A percentile compares a stretch with the other conserved stretches of the same genome.
Evolutionary conservation across 1,139 yeast genomes (phyloP).

Genomic region (Citeromyces siamensis): DNA sequence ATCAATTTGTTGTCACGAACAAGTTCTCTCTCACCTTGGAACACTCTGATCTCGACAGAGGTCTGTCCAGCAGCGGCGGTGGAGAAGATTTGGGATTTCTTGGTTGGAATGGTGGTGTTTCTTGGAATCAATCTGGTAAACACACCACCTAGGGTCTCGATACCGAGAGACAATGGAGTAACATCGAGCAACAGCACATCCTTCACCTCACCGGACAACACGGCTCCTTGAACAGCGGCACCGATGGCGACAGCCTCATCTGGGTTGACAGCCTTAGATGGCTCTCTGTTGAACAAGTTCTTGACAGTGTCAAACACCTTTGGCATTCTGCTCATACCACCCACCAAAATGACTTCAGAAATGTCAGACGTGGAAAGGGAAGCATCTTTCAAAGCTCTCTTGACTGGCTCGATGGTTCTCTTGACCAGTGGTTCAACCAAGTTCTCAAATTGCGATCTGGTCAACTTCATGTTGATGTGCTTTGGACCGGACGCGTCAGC

Average conservation of each 20-base stretch:
- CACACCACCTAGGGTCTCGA: slow-evolving; percentile 98
- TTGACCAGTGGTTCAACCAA: slow-evolving; percentile 86
- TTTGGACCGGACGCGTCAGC: slow-evolving; percentile 97
- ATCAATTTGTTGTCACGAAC: slow-evolving; percentile 97
- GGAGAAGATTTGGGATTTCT: slow-evolving; percentile 94
- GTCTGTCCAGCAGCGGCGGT: slow-evolving; percentile 99
- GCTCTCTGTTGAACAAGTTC: slow-evolving; percentile 85
- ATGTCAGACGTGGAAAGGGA: slow-evolving; percentile 73
- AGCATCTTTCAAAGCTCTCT: slow-evolving; percentile 97
- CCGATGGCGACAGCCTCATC: slow-evolving; percentile 99
- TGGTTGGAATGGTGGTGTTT: slow-evolving; percentile 96
- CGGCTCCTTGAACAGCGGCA: slow-evolving; percentile 99
- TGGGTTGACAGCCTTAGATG: slow-evolving; percentile 98
- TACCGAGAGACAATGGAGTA: slow-evolving; percentile 94
- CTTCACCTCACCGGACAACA: slow-evolving; percentile 95
- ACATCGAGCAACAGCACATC: slow-evolving; percentile 92
- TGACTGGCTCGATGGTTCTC: slow-evolving; percentile 93
- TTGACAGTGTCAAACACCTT: slow-evolving; percentile 97
- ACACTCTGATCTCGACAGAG: slow-evolving; percentile 95
- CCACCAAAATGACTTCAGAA: slow-evolving; percentile 93
- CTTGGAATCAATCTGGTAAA: slow-evolving; percentile 96
- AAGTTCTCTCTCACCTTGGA: slow-evolving; percentile 99
- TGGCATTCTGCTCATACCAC: slow-evolving; percentile 99
- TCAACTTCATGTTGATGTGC: slow-evolving; percentile 89
- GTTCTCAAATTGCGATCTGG: slow-evolving; percentile 88